Evolutionary conservation across 192 early-diverging fungal species (phyloP).

Genomic region (Phycomyces blakesleeanus): DNA sequence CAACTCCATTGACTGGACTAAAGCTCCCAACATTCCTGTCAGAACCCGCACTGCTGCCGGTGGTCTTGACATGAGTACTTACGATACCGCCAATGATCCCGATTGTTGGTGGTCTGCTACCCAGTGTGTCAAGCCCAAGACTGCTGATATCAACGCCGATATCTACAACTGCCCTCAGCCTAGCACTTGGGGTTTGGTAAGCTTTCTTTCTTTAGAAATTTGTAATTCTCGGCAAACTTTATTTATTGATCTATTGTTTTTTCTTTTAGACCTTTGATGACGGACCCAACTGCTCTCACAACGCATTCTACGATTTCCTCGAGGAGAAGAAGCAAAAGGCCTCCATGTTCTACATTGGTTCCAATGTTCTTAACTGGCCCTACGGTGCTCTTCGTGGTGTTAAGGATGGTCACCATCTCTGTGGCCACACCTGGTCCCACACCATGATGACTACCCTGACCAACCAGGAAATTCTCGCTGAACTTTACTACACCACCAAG

Average conservation of each 20-base stretch:
- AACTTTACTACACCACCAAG: slow-evolving; percentile 49
- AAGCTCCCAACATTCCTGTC: slow-evolving; percentile 31
- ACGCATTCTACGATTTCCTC: slow-evolving; percentile 41
- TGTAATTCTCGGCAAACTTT: too few species aligned
- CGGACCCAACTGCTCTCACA: slow-evolving; percentile 48
- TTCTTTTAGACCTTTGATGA: slow-evolving; percentile 48
- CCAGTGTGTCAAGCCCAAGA: slow-evolving; percentile 16
- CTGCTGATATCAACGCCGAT: slow-evolving; percentile 13
- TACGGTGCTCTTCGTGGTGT: slow-evolving; percentile 31
- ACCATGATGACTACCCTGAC: slow-evolving; percentile 39
- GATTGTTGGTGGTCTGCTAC: slow-evolving; percentile 41
- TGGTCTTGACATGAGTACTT: slow-evolving; percentile 20
- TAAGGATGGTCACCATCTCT: slow-evolving; percentile 54
- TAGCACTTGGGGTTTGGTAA: slow-evolving; percentile 17
- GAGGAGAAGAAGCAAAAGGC: slow-evolving; percentile 32
- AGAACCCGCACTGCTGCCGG: slow-evolving; percentile 14
- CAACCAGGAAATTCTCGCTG: slow-evolving; percentile 45
- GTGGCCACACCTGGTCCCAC: slow-evolving; percentile 59
- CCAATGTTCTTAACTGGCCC: slow-evolving; percentile 34
- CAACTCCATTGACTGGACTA: slow-evolving; percentile 46
- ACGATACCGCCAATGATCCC: slow-evolving; percentile 11
- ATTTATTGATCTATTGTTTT: too few species aligned
- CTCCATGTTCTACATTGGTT: slow-evolving; percentile 36
- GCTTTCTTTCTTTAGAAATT: too few species aligned
- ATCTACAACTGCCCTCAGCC: slow-evolving; percentile 16